Evolutionary conservation across 306 rosid species (phyloP).

Genomic region (Senna tora): DNA sequence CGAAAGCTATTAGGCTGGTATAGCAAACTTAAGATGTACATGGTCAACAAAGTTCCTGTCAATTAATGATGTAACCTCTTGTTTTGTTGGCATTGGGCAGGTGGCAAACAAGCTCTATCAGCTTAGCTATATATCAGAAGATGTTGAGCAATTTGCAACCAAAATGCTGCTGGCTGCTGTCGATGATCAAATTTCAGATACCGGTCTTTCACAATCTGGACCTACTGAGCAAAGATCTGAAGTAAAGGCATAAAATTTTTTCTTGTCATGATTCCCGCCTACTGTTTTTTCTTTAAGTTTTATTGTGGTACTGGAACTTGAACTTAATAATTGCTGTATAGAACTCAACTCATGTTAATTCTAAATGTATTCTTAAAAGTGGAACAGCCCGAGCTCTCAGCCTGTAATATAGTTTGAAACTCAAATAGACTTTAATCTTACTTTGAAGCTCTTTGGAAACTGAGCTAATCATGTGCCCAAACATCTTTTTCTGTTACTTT

Average conservation of each 20-base stretch:
- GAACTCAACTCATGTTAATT: slow-evolving; percentile 16
- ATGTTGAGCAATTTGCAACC: slow-evolving; percentile 77
- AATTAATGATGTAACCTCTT: slow-evolving; percentile 12
- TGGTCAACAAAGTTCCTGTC: slow-evolving; percentile 8
- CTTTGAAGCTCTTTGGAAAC: background rate
- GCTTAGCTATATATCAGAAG: slow-evolving; percentile 74
- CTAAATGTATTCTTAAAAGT: background rate
- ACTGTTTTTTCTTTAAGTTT: slow-evolving; percentile 16
- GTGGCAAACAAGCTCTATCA: slow-evolving; percentile 94
- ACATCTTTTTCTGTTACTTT: background rate
- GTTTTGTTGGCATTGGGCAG: slow-evolving; percentile 46
- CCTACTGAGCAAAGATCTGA: slow-evolving; percentile 53
- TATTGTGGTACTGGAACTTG: slow-evolving; percentile 14
- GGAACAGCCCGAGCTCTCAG: background rate
- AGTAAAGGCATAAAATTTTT: slow-evolving; percentile 46
- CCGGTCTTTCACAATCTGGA: slow-evolving; percentile 53
- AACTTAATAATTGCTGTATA: background rate
- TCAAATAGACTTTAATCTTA: background rate
- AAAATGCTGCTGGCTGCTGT: slow-evolving; percentile 74
- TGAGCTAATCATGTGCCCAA: background rate
- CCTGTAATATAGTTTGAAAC: background rate
- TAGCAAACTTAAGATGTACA: slow-evolving; percentile 23
- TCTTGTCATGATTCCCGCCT: background rate
- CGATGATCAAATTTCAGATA: slow-evolving; percentile 51
- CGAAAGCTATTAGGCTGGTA: slow-evolving; percentile 97